Base-by-base conservation (phyloP, 1,284 basidiomycete genomes). In the Tylopilus microsporus region DNA sequence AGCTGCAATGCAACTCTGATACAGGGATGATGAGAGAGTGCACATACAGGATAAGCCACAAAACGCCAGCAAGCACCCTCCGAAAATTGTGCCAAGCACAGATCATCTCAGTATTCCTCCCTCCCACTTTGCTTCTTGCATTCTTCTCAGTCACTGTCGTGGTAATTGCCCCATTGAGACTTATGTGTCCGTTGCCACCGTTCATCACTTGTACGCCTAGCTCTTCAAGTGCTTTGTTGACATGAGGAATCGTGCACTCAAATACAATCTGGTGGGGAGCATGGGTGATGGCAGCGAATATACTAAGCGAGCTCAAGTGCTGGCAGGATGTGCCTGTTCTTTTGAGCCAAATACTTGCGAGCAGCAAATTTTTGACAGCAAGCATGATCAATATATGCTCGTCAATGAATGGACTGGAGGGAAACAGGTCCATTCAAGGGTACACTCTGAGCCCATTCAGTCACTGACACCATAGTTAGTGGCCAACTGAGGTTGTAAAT, bases 241-340 rank as follows among this genome's bases (percentile, higher is more conserved):
- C 75, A 21, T 82, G 76, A 3, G 85, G 85, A 3, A 89, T 73
- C 81, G 91, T 86, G 59, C 74, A 76, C 10, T 64, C 63, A 1
- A 73, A 65, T 39, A 90, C 75, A 30, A 86, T 73, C 2, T 67
- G 63, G 34, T 80, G 76, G 0, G 89, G 86, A 2, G 89, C 83
- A 60, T 85, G 85, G 6, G 81, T 76, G 63, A 91, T 84, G 9
- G 79, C 83, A 32, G 85, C 80, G 72, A 92, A 89, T 50, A 92
- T 75, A 73, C n/a, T 94, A 97, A 8, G 86, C 82, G 32, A 97
- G 77, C 71, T 98, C 95, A 60, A 98, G 82, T 3, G 85, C 89
- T 2, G 95, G 89, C 16, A 98, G 79, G 18, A 83, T 77, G 8
- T 97, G 82, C 0, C 85, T 79, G 55, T 83, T 78, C 54, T 79